phyloP scores from a whole-genome alignment of 306 rosid genomes.

The Herpetospermum pedunculosum region DNA sequence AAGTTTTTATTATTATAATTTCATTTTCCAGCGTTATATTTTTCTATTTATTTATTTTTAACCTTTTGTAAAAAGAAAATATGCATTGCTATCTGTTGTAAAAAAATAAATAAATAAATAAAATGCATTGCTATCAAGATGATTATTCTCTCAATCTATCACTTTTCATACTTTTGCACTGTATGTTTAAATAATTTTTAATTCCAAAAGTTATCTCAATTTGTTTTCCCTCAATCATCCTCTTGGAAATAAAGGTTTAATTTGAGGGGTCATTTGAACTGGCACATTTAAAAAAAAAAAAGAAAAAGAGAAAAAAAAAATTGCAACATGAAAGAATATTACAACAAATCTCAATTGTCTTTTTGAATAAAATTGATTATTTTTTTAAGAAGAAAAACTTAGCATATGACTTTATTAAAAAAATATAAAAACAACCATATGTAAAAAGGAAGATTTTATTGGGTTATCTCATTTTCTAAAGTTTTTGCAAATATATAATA shows the following conservation, averaged over 20 bases:
- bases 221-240: slow-evolving; percentile 3
- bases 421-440: background rate
- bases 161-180: background rate
- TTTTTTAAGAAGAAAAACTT: background rate
- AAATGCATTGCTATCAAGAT: background rate
- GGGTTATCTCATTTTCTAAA: background rate
- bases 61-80: background rate
- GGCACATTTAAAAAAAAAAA: background rate
- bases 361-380: background rate
- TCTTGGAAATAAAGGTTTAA: background rate
- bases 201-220: background rate
- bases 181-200: background rate
- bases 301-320: background rate
- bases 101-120: no score
- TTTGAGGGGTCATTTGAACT: background rate
- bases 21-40: no score
- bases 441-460: background rate
- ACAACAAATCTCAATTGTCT: background rate
- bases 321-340: background rate
- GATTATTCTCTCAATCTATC: background rate
- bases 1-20: no score
- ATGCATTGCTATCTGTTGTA: background rate
- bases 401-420: background rate
- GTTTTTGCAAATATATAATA: background rate
- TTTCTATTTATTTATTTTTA: no score